A percentile compares a stretch with the other conserved stretches of the same genome.
Conservation (phyloP, 371 early-diverging fungal genomes). For the Syncephalastrum monosporum region DNA sequence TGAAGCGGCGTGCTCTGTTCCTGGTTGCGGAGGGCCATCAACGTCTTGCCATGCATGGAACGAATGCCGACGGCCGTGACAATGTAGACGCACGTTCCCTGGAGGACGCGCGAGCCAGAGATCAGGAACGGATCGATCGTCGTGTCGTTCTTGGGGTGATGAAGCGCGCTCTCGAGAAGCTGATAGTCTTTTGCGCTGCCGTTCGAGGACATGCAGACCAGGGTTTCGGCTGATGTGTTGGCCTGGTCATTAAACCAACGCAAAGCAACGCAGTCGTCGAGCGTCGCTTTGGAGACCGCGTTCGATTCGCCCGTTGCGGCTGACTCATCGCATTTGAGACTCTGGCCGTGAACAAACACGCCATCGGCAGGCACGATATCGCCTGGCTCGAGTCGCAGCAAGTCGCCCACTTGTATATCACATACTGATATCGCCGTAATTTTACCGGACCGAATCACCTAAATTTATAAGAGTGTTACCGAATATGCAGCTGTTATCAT, state of each 20-base stretch:
- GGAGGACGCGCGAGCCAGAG: constrained; percentile 72
- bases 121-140: constrained; percentile 67
- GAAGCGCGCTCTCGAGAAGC: no score
- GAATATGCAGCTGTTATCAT: not conserved
- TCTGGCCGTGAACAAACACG: constrained; percentile 78
- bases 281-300: constrained; percentile 54
- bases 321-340: constrained; percentile 87
- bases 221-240: not conserved
- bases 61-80: constrained; percentile 69
- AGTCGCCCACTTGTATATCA: constrained; percentile 87
- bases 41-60: constrained; percentile 74
- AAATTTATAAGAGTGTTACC: not conserved
- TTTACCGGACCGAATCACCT: constrained; percentile 73
- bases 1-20: constrained; percentile 71
- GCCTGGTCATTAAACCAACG: constrained; percentile 4
- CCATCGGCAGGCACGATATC: constrained; percentile 92
- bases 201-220: constrained; percentile 3
- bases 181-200: not conserved
- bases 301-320: constrained; percentile 92
- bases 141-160: constrained; percentile 2
- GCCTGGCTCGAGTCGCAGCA: constrained; percentile 87
- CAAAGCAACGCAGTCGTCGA: constrained; percentile 27
- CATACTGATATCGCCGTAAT: constrained; percentile 76
- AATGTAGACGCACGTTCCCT: constrained; percentile 73
- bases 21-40: constrained; percentile 67